Base-by-base conservation (phyloP, 441 rosid species). In the Erodium moschatum region DNA sequence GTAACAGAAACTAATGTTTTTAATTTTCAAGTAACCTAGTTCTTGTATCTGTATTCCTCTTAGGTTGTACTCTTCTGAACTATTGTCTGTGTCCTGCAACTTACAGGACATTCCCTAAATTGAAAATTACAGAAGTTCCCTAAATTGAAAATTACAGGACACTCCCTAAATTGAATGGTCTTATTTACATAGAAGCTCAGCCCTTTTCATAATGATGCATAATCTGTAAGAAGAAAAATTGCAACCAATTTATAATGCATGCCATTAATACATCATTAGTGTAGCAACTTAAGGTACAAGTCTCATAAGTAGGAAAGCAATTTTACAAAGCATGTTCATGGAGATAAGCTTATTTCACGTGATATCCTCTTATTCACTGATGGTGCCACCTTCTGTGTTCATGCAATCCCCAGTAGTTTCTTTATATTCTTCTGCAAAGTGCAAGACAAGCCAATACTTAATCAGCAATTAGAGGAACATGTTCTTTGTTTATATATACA, bases 361-460 rank as follows among this genome's bases (percentile, higher is more conserved):
- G 1, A 40, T 40, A 40, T 65, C 35, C 48, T 13, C 64, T 74
- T 73, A 38, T 64, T 61, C 20, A 48, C 50, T 27, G 64, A 73
- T 63, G n/a, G 35, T 19, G 61, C 21, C 10, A 38, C 65, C 38
- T 64, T 65, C 67, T 33, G 20, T 52, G 62, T 4, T 80, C 73
- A 86, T 13, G 75, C 77, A 29, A 79, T 68, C 74, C 87, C 96
- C 79, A 91, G 15, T 68, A 83, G 82, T 70, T 87, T 91, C 90
- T 91, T 91, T 73, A 91, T 52, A 74, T 87, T 85, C 74, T 91
- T 91, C 96, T 91, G 93, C 79, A 69, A 29, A 4, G 7, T 10
- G 63, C 27, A 16, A 56, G 68, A 58, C 3, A 38, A 44, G 12
- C 40, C 42, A 11, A 12, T 16, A 24, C 19, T 29, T 0, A 2